These are phyloP conservation scores for Phytophthora gonapodyides DNA, from an alignment of 352 stramenopile species.

Conservation along the genomic window DNA sequence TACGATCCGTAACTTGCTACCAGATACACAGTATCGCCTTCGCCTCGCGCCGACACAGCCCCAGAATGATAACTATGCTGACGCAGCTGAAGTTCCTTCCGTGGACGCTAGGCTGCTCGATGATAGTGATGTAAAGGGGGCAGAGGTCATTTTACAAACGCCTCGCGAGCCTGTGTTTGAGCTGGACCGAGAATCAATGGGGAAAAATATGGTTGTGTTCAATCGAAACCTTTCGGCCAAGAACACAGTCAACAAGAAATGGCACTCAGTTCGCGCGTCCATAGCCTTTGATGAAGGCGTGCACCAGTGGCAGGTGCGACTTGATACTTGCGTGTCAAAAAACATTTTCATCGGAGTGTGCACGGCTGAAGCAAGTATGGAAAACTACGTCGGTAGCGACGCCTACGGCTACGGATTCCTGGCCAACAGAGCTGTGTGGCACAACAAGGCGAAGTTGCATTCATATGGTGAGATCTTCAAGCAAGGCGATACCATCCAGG, in stretches of 20 bases:
- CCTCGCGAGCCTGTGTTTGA: slow-evolving; percentile 66
- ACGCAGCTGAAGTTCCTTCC: background rate
- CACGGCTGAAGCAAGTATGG: slow-evolving; percentile 64
- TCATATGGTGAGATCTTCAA: slow-evolving; percentile 93
- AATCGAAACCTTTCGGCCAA: slow-evolving; percentile 82
- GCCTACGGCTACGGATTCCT: slow-evolving; percentile 89
- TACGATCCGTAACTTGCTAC: slow-evolving; percentile 44
- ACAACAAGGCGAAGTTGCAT: slow-evolving; percentile 91
- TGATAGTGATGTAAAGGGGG: background rate
- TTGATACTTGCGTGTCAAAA: slow-evolving; percentile 90
- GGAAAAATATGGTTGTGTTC: slow-evolving; percentile 78
- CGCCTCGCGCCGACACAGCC: slow-evolving; percentile 28
- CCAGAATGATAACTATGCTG: background rate
- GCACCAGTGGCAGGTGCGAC: slow-evolving; percentile 88
- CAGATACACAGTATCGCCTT: slow-evolving; percentile 54
- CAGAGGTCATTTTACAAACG: slow-evolving; percentile 54
- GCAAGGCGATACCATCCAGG: slow-evolving; percentile 86
- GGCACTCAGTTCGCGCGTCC: slow-evolving; percentile 80
- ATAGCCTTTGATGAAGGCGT: slow-evolving; percentile 75
- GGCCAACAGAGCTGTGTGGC: slow-evolving; percentile 92
- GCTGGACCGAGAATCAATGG: slow-evolving; percentile 59
- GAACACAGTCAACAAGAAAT: slow-evolving; percentile 91
- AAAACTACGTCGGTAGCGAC: slow-evolving; percentile 93
- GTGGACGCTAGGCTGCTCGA: background rate
- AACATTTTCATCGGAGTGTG: slow-evolving; percentile 93